Base-by-base conservation (phyloP, 2,329 filamentous ascomycete genomes). In the Amauroascus verrucosus region DNA sequence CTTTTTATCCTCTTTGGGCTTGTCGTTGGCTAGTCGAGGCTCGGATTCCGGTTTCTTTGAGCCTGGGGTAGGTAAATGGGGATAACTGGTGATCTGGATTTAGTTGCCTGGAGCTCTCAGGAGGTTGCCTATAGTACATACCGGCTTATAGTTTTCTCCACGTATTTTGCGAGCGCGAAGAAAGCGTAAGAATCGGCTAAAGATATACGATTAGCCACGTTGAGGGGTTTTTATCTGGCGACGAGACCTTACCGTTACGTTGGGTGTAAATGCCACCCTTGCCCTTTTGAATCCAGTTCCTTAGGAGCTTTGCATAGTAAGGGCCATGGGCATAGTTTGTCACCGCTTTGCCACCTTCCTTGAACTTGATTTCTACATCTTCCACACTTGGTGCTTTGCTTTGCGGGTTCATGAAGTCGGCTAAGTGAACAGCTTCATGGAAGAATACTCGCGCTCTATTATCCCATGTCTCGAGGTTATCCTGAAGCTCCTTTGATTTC, bases 171-270 rank as follows among this genome's bases (percentile, higher is more conserved):
- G 11, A 50, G 48, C 4, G 48, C 48, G 13, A 50, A 50, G n/a
- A 50, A 50, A 16, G 48, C 48, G 26, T 50, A 50, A 14, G 48
- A 50, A 50, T 50, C 48, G 37, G 48, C 48, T 50, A 20, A 16
- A 16, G 18, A 20, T 14, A n/a, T 18, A 18, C 6, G 24, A 6
- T 50, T 32, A 50, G 35, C 35, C 14, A 33, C 14, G 11, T 13
- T 32, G 14, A 35, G 18, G n/a, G 9, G n/a, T 30, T 22, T 8
- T 16, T 26, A 20, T 14, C 37, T 32, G n/a, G n/a, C n/a, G n/a
- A n/a, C 9, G 18, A 14, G 14, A 28, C 22, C 35, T 41, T 32
- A 50, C 48, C 48, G 22, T 50, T 50, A 13, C 37, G 35, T 37
- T 41, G 35, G n/a, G 48, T 50, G n/a, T 50, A 50, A 6, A 41